These are phyloP conservation scores for Boletus albobrunnescens DNA, from an alignment of 1,284 basidiomycete species.

Conservation along the genomic window DNA sequence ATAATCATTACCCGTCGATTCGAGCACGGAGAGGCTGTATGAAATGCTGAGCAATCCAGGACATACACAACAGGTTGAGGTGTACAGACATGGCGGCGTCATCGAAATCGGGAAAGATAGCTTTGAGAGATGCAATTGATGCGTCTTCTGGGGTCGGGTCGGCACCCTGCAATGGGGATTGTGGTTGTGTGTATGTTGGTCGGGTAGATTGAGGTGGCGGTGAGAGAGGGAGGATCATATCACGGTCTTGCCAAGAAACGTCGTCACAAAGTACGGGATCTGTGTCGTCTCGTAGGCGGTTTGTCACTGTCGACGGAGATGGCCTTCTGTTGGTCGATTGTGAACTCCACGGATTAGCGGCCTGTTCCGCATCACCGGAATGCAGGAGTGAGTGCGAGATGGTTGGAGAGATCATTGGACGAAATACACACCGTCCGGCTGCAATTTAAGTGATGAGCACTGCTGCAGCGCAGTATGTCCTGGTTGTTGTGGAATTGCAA, in stretches of 20 bases:
- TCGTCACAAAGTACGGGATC: background rate
- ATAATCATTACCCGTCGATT: slow-evolving; percentile 61
- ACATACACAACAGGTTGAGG: background rate
- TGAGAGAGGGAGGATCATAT: slow-evolving; percentile 22
- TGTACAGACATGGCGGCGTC: slow-evolving; percentile 55
- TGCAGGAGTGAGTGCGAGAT: slow-evolving; percentile 1
- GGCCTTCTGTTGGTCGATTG: background rate
- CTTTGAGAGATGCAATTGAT: slow-evolving; percentile 51
- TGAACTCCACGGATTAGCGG: slow-evolving; percentile 12
- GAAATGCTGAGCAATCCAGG: slow-evolving; percentile 6
- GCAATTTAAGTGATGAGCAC: slow-evolving; percentile 10
- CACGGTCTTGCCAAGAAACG: slow-evolving; percentile 1
- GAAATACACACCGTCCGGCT: background rate
- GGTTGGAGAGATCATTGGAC: background rate
- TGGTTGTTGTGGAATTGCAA: background rate
- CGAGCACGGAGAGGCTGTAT: slow-evolving; percentile 57
- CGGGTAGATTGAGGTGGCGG: slow-evolving; percentile 11
- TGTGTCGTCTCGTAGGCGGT: background rate
- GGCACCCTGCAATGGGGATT: background rate
- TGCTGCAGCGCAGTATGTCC: slow-evolving; percentile 17
- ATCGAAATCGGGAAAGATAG: slow-evolving; percentile 80
- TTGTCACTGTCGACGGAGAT: background rate
- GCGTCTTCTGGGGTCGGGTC: slow-evolving; percentile 37
- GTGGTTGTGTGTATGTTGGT: background rate
- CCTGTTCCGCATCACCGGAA: slow-evolving; percentile 1